Conservation (phyloP, 768 basidiomycete species). For the Termitomyces sp. region DNA sequence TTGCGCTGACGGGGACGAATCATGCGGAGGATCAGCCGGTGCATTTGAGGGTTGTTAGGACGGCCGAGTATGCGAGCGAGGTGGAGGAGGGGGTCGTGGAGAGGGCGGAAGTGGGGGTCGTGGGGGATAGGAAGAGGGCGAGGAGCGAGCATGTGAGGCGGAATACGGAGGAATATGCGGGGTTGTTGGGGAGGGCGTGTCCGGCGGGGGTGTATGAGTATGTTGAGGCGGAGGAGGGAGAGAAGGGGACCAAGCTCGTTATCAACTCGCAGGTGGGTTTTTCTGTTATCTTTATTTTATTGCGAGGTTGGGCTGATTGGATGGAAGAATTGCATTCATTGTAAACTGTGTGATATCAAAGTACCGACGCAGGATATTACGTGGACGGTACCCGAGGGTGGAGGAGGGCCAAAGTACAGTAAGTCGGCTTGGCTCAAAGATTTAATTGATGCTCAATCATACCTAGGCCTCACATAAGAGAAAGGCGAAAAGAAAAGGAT, state of each 20-base stretch:
- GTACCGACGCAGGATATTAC: conserved; percentile 95
- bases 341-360: conserved; percentile 96
- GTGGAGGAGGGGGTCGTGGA: conserved; percentile 17
- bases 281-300: conserved; percentile 1
- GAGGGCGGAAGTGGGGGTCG: conserved; percentile 20
- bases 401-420: conserved; percentile 97
- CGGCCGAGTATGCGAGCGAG: conserved; percentile 24
- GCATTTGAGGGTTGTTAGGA: conserved; percentile 69
- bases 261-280: conserved; percentile 90
- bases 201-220: conserved; percentile 98
- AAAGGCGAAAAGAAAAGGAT: not conserved
- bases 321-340: conserved; percentile 83
- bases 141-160: conserved; percentile 64
- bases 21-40: conserved; percentile 96
- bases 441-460: not conserved
- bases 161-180: conserved; percentile 81
- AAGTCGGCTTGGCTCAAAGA: conserved; percentile 20
- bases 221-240: conserved; percentile 59
- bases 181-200: conserved; percentile 84
- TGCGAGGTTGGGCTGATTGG: not conserved
- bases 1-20: conserved; percentile 90
- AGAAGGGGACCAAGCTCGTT: conserved; percentile 80
- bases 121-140: conserved; percentile 38
- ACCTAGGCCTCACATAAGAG: conserved; percentile 1
- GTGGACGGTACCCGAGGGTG: conserved; percentile 96